These are phyloP conservation scores for Thozetella sp. DNA, from an alignment of 495 filamentous ascomycete species.

Conservation along the genomic window DNA sequence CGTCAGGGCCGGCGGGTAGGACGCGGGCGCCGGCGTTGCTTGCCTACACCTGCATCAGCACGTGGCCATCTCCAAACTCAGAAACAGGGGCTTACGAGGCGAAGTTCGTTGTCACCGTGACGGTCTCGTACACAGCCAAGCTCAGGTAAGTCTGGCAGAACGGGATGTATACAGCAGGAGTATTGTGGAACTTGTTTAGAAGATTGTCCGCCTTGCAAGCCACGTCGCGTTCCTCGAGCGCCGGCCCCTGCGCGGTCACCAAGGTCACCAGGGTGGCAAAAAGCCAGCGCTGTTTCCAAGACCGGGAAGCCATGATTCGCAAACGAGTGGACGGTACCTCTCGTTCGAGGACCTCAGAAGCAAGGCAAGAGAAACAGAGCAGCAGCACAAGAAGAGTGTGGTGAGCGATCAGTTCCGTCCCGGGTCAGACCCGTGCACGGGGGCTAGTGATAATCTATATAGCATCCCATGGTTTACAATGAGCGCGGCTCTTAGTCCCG, in stretches of 20 bases:
- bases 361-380: too few species aligned
- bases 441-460: too few species aligned
- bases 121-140: not conserved
- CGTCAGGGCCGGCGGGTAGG: not conserved
- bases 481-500: too few species aligned
- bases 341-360: too few species aligned
- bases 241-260: not conserved
- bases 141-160: not conserved
- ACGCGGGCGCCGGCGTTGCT: not conserved
- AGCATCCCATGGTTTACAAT: too few species aligned
- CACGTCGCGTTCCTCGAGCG: not conserved
- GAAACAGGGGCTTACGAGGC: not conserved
- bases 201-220: not conserved
- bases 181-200: not conserved
- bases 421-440: too few species aligned
- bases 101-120: not conserved
- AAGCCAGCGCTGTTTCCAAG: not conserved
- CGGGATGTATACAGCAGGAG: not conserved
- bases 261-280: not conserved
- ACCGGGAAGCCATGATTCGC: not conserved
- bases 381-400: too few species aligned
- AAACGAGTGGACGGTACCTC: not conserved
- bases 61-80: not conserved
- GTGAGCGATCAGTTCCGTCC: too few species aligned
- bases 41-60: not conserved